phyloP scores from a whole-genome alignment of 1,284 basidiomycete species.

The Pholiota adiposa region DNA sequence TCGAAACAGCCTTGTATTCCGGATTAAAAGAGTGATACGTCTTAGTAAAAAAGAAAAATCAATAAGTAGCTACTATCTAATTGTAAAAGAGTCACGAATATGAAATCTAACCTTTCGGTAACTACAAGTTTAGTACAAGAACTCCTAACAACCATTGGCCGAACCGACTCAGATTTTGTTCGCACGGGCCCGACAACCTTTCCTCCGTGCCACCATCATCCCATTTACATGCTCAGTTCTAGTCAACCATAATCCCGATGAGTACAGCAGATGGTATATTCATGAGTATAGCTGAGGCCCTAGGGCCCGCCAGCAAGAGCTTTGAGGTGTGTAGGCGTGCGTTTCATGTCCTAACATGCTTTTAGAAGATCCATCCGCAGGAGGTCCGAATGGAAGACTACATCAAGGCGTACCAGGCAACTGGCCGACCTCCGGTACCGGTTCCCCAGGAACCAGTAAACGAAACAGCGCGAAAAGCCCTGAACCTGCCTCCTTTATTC shows the following conservation, averaged over 20 bases:
- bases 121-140: too few species aligned
- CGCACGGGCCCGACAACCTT: too few species aligned
- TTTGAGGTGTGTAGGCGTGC: constrained; percentile 32
- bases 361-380: constrained; percentile 29
- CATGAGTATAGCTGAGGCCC: constrained; percentile 28
- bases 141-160: too few species aligned
- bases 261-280: constrained; percentile 17
- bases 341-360: neutral
- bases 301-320: constrained; percentile 25
- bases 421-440: constrained; percentile 47
- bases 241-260: constrained; percentile 4
- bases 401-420: constrained; percentile 44
- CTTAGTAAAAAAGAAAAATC: neutral
- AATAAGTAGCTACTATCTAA: too few species aligned
- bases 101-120: too few species aligned
- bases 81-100: too few species aligned
- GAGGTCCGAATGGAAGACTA: constrained; percentile 54
- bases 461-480: constrained; percentile 37
- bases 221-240: neutral
- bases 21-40: constrained; percentile 10
- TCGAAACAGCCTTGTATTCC: constrained; percentile 25
- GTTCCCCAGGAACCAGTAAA: constrained; percentile 43
- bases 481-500: constrained; percentile 51
- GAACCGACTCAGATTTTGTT: too few species aligned
- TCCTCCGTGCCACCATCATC: too few species aligned